These are phyloP conservation scores for Rosa lucieae DNA, from an alignment of 306 rosid genomes.

Conservation along the genomic window DNA sequence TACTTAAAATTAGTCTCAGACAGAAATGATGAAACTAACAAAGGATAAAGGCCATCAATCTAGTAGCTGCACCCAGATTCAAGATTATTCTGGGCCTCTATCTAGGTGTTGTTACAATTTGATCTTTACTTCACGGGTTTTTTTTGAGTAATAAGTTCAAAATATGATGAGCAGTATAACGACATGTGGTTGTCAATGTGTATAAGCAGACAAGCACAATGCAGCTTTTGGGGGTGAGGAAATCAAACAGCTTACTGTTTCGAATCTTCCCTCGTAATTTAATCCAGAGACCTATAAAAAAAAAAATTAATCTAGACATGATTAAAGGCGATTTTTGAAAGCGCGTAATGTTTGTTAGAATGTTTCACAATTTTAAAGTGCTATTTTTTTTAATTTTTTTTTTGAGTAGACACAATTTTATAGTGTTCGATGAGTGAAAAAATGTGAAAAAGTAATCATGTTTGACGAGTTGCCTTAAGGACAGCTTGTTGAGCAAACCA, in stretches of 20 bases:
- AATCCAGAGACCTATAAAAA: too few species aligned
- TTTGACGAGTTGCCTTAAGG: not conserved
- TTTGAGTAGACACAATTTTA: too few species aligned
- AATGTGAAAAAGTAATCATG: too few species aligned
- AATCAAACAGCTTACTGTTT: not conserved
- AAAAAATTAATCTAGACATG: not conserved
- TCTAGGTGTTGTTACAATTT: not conserved
- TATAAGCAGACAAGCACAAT: not conserved
- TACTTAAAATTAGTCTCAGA: not conserved
- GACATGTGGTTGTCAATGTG: not conserved
- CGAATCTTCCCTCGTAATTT: not conserved
- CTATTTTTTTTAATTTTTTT: too few species aligned
- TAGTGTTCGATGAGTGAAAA: too few species aligned
- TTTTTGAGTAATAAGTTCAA: not conserved
- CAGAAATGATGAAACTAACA: slow-evolving; percentile 5
- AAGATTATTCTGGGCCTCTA: slow-evolving; percentile 3
- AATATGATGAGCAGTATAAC: not conserved
- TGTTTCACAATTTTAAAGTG: not conserved
- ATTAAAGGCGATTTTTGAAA: not conserved
- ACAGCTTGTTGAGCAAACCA: too few species aligned
- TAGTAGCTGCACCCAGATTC: not conserved
- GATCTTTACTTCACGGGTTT: not conserved
- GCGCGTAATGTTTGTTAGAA: not conserved
- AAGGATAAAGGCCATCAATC: not conserved
- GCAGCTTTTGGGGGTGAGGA: not conserved